Evolutionary conservation across 192 early-diverging fungal species (phyloP).

Genomic region (Coemansia sp.): DNA sequence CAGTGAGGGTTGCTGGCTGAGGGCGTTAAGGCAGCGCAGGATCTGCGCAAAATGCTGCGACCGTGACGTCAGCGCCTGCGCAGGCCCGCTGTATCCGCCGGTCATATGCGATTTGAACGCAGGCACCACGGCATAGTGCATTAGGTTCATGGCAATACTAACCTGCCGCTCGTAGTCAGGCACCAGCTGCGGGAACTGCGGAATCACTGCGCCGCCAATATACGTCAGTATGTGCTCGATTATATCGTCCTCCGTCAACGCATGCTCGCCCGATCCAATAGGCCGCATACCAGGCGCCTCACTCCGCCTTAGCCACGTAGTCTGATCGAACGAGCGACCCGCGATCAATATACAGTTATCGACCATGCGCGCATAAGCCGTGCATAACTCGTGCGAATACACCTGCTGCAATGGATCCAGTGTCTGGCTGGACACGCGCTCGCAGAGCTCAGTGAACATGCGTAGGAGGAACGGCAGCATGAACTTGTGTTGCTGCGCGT

Average conservation of each 20-base stretch:
- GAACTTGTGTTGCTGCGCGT: conserved; percentile 30
- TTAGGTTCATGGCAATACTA: conserved; percentile 66
- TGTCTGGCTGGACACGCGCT: conserved; percentile 28
- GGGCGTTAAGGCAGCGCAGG: conserved; percentile 32
- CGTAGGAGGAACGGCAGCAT: conserved; percentile 51
- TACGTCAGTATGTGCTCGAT: conserved; percentile 63
- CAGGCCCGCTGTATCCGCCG: conserved; percentile 48
- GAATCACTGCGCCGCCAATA: conserved; percentile 58
- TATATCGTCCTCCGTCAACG: conserved; percentile 67
- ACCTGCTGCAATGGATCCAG: conserved; percentile 13
- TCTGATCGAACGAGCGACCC: conserved; percentile 75
- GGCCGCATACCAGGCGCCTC: conserved; percentile 15
- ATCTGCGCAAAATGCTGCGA: conserved; percentile 46
- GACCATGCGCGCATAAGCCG: conserved; percentile 50
- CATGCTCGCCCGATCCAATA: conserved; percentile 18
- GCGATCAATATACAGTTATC: conserved; percentile 79
- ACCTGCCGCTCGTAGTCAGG: conserved; percentile 76
- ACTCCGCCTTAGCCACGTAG: conserved; percentile 35
- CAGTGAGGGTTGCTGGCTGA: conserved; percentile 44
- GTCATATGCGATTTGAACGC: conserved; percentile 64
- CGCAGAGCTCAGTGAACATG: conserved; percentile 49
- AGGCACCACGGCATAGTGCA: conserved; percentile 82
- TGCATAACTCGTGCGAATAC: conserved; percentile 33
- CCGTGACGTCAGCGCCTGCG: conserved; percentile 26
- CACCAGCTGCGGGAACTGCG: conserved; percentile 68